Evolutionary conservation across 306 rosid species (phyloP), one percentile per base, ranked within the genome.

Genomic region (Inga laurina): DNA sequence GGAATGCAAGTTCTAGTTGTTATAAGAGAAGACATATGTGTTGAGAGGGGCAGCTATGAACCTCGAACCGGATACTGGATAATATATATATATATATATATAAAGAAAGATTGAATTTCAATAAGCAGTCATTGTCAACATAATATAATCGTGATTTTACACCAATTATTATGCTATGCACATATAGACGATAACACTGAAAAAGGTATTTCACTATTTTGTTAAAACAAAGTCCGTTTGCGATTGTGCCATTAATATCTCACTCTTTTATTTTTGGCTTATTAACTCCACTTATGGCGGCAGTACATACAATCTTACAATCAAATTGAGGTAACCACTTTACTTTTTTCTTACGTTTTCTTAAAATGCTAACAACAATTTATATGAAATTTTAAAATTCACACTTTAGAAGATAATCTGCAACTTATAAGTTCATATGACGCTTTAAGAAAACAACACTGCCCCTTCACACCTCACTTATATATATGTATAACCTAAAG

Each of bases 41-140:
- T 39, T 39, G 8, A 0, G 0, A 39, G 0, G 8, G 1, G 6
- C 1, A 3, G 37, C 37, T 0, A 0, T 3, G 5, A 39, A 6
- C 7, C 8, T 0, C 1, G 8, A 39, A 39, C 8, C 1, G 1
- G 8, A 39, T 39, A 39, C n/a, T n/a, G n/a, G n/a, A n/a, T n/a
- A n/a, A 39, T 6, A 39, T 1, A 39, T 37, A 37, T 37, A 37
- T 37, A 37, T 37, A 37, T 35, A 27, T 0, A 27, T 27, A 27
- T 27, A 44, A 52, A 52, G 59, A 18, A 52, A 52, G 1, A 52
- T 52, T 22, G 62, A 54, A 54, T 54, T 54, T 54, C 62, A 21
- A 18, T 56, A 21, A 56, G 62, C 62, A 56, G 27, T 15, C 16
- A 18, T 15, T 5, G 16, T 54, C 61, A 54, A 54, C 61, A 15